Conservation (phyloP, 305 asterid species). For the Solanum chacoense region DNA sequence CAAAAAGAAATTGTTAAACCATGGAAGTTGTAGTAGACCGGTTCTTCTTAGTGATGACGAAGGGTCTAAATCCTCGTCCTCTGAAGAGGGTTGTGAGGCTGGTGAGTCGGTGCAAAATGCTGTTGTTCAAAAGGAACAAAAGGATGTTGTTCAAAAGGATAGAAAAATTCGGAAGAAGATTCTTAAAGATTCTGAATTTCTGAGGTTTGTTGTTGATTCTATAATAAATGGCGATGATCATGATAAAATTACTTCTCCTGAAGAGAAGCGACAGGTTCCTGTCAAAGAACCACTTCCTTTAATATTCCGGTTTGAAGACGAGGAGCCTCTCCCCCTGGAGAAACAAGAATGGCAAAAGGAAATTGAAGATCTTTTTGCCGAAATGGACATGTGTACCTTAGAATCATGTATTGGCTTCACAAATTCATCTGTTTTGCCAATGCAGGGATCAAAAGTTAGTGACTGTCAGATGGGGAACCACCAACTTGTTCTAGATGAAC, state of each 20-base stretch:
- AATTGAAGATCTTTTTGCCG: slow-evolving; percentile 17
- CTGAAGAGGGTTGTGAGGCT: background rate
- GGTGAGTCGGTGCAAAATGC: background rate
- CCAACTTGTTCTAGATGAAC: slow-evolving; percentile 39
- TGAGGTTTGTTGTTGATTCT: slow-evolving; percentile 28
- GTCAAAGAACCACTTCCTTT: slow-evolving; percentile 18
- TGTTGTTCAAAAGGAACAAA: background rate
- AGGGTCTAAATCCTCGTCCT: background rate
- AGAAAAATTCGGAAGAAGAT: slow-evolving; percentile 1
- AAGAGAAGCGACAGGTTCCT: slow-evolving; percentile 2
- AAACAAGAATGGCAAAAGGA: slow-evolving; percentile 20
- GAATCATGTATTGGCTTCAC: background rate
- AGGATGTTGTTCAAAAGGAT: background rate
- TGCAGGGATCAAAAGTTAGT: slow-evolving; percentile 20
- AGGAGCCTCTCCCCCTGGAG: slow-evolving; percentile 11
- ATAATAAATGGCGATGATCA: slow-evolving; percentile 10
- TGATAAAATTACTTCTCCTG: slow-evolving; percentile 2
- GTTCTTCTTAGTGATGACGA: background rate
- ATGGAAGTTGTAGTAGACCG: slow-evolving; percentile 6
- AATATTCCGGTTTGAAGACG: slow-evolving; percentile 30
- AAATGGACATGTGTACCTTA: slow-evolving; percentile 11
- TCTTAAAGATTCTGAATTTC: slow-evolving; percentile 11
- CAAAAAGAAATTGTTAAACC: background rate
- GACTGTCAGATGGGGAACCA: slow-evolving; percentile 47
- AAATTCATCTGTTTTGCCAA: background rate